Base-by-base conservation (phyloP, 1,284 basidiomycete genomes). In the Bondarzewia mesenterica region DNA sequence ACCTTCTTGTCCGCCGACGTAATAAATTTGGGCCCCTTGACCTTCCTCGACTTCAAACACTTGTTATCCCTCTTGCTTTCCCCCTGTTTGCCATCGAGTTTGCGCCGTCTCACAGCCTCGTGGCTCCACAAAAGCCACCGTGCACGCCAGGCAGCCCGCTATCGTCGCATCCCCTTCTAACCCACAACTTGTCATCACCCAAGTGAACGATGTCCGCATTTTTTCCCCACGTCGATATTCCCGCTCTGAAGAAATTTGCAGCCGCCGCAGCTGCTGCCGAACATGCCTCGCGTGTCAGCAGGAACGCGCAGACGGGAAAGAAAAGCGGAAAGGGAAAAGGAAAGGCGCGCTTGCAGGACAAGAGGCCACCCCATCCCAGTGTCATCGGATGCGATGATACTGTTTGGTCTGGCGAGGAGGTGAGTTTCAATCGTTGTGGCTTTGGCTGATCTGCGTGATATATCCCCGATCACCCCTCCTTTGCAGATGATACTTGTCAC, bases 401-500 rank as follows among this genome's bases (percentile, higher is more conserved):
- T 29, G 48, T 21, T 6, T 53, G 59, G 52, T 50, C 45, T 20
- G 57, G 58, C 40, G 58, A 59, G 47, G 47, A 54, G 52, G 58
- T 56, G 46, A 22, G 57, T 32, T n/a, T 29, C 18, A 29, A 27
- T 29, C 35, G 14, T 32, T 29, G 15, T 46, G 12, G 16, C 25
- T 23, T 44, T 38, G 15, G 39, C 37, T 16, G 20, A 16, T 35
- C 32, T 36, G 3, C 32, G 5, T 18, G 14, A 36, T 7, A 47
- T 36, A 32, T 6, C 3, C 18, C 12, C 29, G 14, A 22, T 39
- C 4, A 20, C 12, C n/a, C 35, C 20, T n/a, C 15, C 39, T 23
- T 16, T 39, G 25, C 49, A 61, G 59, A 60, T 61, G 60, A 53
- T 61, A 21, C 23, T 56, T 38, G 52, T 60, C 25, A 53, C 50